Percentiles rank a stretch among this genome's conserved stretches.
Conservation (phyloP, 2,329 filamentous ascomycete genomes). For the Thelonectria olida region DNA sequence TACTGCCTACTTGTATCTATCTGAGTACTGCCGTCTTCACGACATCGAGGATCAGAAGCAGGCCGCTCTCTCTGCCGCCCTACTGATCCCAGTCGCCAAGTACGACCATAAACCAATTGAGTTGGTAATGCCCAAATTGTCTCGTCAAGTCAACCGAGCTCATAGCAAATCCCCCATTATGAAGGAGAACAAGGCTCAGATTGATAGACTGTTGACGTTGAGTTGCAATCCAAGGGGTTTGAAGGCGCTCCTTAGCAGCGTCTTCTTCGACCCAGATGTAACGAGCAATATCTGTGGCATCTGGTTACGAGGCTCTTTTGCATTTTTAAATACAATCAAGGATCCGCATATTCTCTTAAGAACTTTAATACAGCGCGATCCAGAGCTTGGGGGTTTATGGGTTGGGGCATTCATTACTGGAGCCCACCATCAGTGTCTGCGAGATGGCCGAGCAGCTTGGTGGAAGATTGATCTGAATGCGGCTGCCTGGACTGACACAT, state of each 20-base stretch:
- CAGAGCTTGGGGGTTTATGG: constrained; percentile 30
- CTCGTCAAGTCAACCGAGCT: not conserved
- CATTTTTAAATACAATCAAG: constrained; percentile 19
- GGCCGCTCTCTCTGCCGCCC: constrained; percentile 40
- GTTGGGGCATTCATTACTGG: constrained; percentile 32
- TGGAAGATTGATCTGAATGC: constrained; percentile 25
- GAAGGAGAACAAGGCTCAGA: not conserved
- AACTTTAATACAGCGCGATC: constrained; percentile 27
- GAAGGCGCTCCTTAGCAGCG: constrained; percentile 28
- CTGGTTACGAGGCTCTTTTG: constrained; percentile 32
- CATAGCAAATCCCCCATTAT: too few relatives aligned
- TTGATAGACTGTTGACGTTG: constrained; percentile 33
- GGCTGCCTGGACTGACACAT: constrained; percentile 28
- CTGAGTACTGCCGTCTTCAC: constrained; percentile 39
- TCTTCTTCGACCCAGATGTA: constrained; percentile 32
- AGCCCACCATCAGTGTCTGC: constrained; percentile 1
- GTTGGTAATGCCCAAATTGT: constrained; percentile 8
- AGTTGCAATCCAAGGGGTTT: constrained; percentile 28
- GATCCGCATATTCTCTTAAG: constrained; percentile 19
- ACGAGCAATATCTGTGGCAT: constrained; percentile 30
- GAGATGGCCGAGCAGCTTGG: constrained; percentile 20
- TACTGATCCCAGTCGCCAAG: constrained; percentile 40
- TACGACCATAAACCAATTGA: constrained; percentile 32
- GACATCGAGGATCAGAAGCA: constrained; percentile 35
- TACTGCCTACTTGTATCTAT: constrained; percentile 37